phyloP scores from a whole-genome alignment of 2,329 filamentous ascomycete genomes.

The Fonsecaea multimorphosa region DNA sequence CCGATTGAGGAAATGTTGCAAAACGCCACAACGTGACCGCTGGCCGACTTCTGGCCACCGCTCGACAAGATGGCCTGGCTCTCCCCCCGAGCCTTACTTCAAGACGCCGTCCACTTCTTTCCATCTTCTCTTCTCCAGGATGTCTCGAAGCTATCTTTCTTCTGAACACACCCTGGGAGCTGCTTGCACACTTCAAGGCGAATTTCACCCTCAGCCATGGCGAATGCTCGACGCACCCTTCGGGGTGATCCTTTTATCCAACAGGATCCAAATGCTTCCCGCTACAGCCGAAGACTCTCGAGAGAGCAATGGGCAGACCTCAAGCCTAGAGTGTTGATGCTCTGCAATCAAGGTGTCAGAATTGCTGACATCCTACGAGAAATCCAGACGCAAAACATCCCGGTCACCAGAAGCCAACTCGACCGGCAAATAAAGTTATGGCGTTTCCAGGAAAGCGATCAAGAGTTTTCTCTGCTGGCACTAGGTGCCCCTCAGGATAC shows the following conservation, averaged over 20 bases:
- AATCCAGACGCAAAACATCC: not conserved
- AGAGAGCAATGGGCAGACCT: slow-evolving; percentile 26
- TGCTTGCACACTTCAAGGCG: not conserved
- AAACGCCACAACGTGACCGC: not conserved
- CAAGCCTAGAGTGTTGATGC: slow-evolving; percentile 11
- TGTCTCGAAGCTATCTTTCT: not conserved
- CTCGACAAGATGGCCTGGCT: not conserved
- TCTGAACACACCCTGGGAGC: not conserved
- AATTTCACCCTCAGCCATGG: not conserved
- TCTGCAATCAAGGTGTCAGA: slow-evolving; percentile 12
- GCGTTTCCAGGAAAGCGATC: not conserved
- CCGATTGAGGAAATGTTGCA: slow-evolving; percentile 9
- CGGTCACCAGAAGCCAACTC: slow-evolving; percentile 11
- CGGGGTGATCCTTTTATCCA: slow-evolving; percentile 14
- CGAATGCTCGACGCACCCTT: not conserved
- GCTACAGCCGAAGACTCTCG: slow-evolving; percentile 28
- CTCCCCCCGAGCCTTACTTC: not conserved
- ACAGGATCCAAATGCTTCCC: slow-evolving; percentile 23
- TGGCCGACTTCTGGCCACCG: not conserved
- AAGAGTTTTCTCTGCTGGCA: not conserved
- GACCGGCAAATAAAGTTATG: slow-evolving; percentile 12
- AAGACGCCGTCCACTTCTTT: not conserved
- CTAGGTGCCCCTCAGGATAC: not conserved
- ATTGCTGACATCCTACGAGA: slow-evolving; percentile 19
- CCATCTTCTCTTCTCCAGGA: not conserved